Base-by-base conservation (phyloP, 2,329 filamentous ascomycete species). In the Fusarium sp. region DNA sequence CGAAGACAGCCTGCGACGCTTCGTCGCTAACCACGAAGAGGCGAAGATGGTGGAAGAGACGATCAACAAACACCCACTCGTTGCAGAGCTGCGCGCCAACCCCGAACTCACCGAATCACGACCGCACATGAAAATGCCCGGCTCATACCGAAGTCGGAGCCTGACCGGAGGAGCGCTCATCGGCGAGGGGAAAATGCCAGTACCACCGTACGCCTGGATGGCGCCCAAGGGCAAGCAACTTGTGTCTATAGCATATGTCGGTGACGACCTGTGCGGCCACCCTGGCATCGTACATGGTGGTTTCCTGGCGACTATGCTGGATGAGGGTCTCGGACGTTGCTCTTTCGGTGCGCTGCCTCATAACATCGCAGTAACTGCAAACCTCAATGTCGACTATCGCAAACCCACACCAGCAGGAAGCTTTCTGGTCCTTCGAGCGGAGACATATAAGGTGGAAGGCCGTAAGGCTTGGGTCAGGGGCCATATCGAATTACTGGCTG, bases 381-480 rank as follows among this genome's bases (percentile, higher is more conserved):
- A 91, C 78, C 84, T 99, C 76, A 94, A 88, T 75, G 85, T 93
- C 74, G 91, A 97, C 81, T 99, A 98, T 83, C 90, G 92, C 76
- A 90, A 90, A 68, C 96, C 96, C 8, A 92, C 93, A 47, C 90
- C 88, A 76, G 94, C 94, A 10, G 89, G 90, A 27, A 88, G 89
- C 68, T 96, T 92, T 79, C 85, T 97, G 35, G 93, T 97, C 46
- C 83, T 99, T 65, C 87, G 89, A 69, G 95, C 94, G 7, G 89
- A 90, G 79, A 97, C 95, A 25, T 91, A 89, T 14, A 95, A 92
- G 84, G 93, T 95, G 3, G 94, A 98, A 79, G 95, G 96, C 2
- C 88, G 96, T 70, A 98, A 98, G 85, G 95, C 94, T 17, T 98
- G 94, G 94, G 94, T 98, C 2, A 92, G 93, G 83, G 96, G 94